Evolutionary conservation across 768 basidiomycete genomes (phyloP), one percentile per base, ranked within the genome.

Genomic region (Termitomyces sp.): DNA sequence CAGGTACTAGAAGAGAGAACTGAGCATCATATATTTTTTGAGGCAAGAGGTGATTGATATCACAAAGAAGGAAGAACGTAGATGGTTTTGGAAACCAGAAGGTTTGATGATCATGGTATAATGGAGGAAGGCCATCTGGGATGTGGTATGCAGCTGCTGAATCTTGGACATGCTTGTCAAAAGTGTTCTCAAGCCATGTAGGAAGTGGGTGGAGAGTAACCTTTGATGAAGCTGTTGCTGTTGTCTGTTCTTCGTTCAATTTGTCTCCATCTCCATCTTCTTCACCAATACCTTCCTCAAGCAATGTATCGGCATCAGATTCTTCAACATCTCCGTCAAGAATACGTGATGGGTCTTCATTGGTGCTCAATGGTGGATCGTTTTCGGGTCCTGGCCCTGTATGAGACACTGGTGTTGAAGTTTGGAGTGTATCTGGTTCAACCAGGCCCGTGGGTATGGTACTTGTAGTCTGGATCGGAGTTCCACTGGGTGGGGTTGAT

Each of bases 1-100:
- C 27, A 6, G 45, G 35, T 10, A 22, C 9, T 23, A 59, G 29
- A 1, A 62, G 11, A 23, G 62, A 64, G 32, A 60, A 58, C 6
- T 47, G 11, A 3, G 43, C 38, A 12, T 43, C 25, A 27, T 57
- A 64, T 4, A 57, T 33, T 25, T 58, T 41, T 23, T 55, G 33
- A 0, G 61, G 63, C 13, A 50, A 46, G n/a, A 62, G 35, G 7
- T 20, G 27, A 32, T 31, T 16, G 4, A 46, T n/a, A 25, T 48
- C 29, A 16, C n/a, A 10, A 7, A 54, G 44, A 5, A 29, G 7
- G 22, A 54, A 54, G 45, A 54, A 54, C 13, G 36, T 41, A 2
- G 44, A 35, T 18, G 15, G 53, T n/a, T 42, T 16, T 10, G 46
- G 46, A 25, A 54, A 49, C 53, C 47, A 49, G 25, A 54, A 54